Percentiles rank a stretch among this genome's conserved stretches.
These are phyloP conservation scores for Tulasnella sp. DNA, from an alignment of 768 basidiomycete species.

Conservation along the genomic window DNA sequence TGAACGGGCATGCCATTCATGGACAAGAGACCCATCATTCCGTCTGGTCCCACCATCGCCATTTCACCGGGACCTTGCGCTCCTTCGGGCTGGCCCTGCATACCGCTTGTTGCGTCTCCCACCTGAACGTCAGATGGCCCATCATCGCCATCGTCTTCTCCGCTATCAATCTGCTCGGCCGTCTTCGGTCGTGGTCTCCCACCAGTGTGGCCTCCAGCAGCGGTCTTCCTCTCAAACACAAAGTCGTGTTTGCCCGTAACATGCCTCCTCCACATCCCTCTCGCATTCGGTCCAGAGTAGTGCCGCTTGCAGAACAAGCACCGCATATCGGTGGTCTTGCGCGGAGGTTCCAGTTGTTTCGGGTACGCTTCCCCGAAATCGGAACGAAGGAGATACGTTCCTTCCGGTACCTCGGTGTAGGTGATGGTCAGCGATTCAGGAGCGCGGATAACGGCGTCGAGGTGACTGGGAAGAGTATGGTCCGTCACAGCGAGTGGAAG, in stretches of 20 bases:
- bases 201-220: neutral
- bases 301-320: slow-evolving; percentile 23
- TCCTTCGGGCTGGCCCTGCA: neutral
- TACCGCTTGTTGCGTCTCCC: neutral
- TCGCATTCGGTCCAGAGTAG: slow-evolving; percentile 21
- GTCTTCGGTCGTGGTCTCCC: neutral
- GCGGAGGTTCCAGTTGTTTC: slow-evolving; percentile 21
- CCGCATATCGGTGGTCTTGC: slow-evolving; percentile 15
- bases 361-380: slow-evolving; percentile 19
- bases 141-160: neutral
- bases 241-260: slow-evolving; percentile 23
- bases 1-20: slow-evolving; percentile 19
- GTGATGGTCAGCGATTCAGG: slow-evolving; percentile 14
- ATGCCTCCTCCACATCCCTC: slow-evolving; percentile 24
- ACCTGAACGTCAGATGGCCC: neutral
- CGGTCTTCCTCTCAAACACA: slow-evolving; percentile 15
- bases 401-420: slow-evolving; percentile 15
- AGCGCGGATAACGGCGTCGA: slow-evolving; percentile 18
- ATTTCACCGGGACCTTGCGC: neutral
- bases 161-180: neutral
- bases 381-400: slow-evolving; percentile 8
- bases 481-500: slow-evolving; percentile 16
- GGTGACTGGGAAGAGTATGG: slow-evolving; percentile 15
- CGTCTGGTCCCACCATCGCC: slow-evolving; percentile 12
- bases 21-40: slow-evolving; percentile 12